Conservation (phyloP, 148 eudicot species). For the Polygonum aviculare region DNA sequence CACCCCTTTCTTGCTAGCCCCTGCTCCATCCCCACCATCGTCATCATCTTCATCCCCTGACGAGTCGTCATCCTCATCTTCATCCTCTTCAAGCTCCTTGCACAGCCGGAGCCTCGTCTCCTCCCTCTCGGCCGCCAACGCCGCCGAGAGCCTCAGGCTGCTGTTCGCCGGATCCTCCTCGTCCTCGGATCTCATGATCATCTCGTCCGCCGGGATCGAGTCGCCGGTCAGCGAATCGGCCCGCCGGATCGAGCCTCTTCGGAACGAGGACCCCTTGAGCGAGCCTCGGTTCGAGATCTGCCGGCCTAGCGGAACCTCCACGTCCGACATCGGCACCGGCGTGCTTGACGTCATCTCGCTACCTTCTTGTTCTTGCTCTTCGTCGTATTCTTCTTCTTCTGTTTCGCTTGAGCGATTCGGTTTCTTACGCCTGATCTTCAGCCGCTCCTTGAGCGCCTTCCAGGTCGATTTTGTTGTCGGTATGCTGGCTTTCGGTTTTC, state of each 20-base stretch:
- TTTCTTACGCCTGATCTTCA: slow-evolving; percentile 18
- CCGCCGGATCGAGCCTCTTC: slow-evolving; percentile 14
- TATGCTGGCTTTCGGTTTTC: neutral
- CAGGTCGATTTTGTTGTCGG: slow-evolving; percentile 3
- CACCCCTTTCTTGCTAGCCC: slow-evolving; percentile 12
- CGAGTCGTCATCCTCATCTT: neutral
- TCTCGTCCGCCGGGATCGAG: slow-evolving; percentile 20
- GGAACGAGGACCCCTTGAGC: slow-evolving; percentile 19
- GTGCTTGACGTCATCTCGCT: neutral
- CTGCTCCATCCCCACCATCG: slow-evolving; percentile 9
- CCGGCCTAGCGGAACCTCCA: neutral
- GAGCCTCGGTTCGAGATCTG: slow-evolving; percentile 17
- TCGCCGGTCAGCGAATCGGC: slow-evolving; percentile 12
- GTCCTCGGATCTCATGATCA: slow-evolving; percentile 4
- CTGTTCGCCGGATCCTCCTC: slow-evolving; percentile 21
- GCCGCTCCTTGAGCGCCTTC: slow-evolving; percentile 22
- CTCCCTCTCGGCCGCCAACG: slow-evolving; percentile 36
- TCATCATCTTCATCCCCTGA: neutral
- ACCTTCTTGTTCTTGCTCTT: too few relatives aligned
- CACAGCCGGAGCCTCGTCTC: slow-evolving; percentile 32
- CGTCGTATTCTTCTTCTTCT: too few relatives aligned
- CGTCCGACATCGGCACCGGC: slow-evolving; percentile 10
- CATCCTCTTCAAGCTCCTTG: slow-evolving; percentile 17
- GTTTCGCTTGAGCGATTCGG: neutral
- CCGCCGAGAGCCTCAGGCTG: slow-evolving; percentile 40